phyloP scores from a whole-genome alignment of 2,329 filamentous ascomycete species.

The Talaromyces sp. region DNA sequence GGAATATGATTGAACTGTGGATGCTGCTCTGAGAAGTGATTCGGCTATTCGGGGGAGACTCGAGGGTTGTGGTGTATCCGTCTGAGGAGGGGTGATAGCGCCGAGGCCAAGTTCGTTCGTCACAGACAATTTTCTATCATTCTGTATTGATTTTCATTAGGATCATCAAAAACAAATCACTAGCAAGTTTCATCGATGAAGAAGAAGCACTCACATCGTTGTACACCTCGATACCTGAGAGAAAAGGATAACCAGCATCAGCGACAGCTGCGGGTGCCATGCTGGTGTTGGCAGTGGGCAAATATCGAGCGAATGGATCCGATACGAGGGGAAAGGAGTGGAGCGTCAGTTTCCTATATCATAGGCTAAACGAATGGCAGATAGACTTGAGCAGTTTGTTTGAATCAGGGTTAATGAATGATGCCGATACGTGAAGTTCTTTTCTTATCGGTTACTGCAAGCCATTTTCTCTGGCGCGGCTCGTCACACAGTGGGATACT shows the following conservation, averaged over 20 bases:
- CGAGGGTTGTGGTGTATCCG: not conserved
- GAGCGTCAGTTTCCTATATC: not conserved
- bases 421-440: not conserved
- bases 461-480: not conserved
- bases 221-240: constrained; percentile 12
- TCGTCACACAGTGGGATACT: not conserved
- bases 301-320: not conserved
- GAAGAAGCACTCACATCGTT: constrained; percentile 1
- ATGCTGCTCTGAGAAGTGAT: not conserved
- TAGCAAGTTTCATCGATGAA: not conserved
- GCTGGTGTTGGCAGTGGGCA: not conserved
- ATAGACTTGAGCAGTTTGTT: not conserved
- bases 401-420: not conserved
- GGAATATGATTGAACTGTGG: not conserved
- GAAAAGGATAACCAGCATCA: not conserved
- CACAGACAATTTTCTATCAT: not conserved
- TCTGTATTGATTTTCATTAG: not conserved
- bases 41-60: not conserved
- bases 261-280: constrained; percentile 13
- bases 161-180: not conserved
- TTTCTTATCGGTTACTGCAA: not conserved
- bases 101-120: not conserved
- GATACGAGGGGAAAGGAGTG: not conserved
- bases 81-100: not conserved
- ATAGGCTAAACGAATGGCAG: not conserved